phyloP scores from a whole-genome alignment of 2,329 filamentous ascomycete species.

The Botrytis sinoallii region DNA sequence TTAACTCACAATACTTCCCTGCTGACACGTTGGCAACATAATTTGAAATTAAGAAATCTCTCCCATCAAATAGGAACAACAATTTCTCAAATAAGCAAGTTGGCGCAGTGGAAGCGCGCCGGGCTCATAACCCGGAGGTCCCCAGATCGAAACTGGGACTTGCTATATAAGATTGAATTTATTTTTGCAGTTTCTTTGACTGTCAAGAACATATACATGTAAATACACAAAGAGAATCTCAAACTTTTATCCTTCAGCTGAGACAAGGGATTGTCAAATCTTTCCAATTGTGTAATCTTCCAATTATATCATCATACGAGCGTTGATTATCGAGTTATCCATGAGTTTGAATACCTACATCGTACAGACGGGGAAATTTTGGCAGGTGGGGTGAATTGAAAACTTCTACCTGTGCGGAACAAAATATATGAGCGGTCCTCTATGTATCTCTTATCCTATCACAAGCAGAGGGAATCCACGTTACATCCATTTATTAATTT shows the following conservation, averaged over 20 bases:
- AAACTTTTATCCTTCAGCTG: background rate
- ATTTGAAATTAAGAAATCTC: accelerated
- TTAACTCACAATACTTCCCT: background rate
- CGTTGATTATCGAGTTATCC: background rate
- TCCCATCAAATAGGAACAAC: background rate
- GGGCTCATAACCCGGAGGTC: slow-evolving; percentile 43
- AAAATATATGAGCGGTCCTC: background rate
- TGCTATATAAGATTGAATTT: no score
- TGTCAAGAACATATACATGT: background rate
- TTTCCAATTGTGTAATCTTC: background rate
- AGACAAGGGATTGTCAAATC: background rate
- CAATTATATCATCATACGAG: background rate
- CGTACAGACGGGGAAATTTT: background rate
- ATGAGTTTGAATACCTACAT: no score
- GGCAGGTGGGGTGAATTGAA: background rate
- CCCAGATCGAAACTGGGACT: slow-evolving; percentile 39
- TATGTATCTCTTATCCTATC: background rate
- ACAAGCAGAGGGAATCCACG: background rate
- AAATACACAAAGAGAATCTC: background rate
- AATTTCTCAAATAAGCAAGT: slow-evolving; percentile 32
- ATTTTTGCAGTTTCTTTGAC: background rate
- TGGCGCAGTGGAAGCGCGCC: slow-evolving; percentile 41
- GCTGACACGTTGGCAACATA: background rate
- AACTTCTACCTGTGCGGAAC: background rate
- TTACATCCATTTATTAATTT: background rate